These are phyloP conservation scores for Botrytis paeoniae DNA, from an alignment of 2,329 filamentous ascomycete species.

Conservation along the genomic window DNA sequence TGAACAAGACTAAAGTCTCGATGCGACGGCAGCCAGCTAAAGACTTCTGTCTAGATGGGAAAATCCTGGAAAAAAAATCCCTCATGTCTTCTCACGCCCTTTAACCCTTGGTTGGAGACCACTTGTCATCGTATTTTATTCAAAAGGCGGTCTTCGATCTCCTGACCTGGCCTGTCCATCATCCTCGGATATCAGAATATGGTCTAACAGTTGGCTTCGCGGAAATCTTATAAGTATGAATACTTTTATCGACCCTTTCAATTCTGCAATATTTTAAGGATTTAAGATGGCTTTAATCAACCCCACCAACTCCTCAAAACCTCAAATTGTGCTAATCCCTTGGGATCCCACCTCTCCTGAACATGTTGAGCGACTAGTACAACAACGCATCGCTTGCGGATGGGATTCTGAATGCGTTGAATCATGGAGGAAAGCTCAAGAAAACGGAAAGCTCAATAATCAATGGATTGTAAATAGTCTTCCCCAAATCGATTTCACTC, in stretches of 20 bases:
- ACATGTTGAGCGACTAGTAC: constrained; percentile 43
- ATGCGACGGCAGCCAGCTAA: background rate
- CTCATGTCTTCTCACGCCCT: constrained; percentile 8
- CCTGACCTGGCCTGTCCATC: background rate
- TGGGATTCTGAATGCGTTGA: constrained; percentile 43
- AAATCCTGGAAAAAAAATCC: no score
- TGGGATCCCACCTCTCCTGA: constrained; percentile 44
- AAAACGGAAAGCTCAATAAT: constrained; percentile 25
- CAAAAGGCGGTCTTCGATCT: background rate
- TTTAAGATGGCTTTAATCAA: background rate
- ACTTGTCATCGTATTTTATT: background rate
- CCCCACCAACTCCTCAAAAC: constrained; percentile 2
- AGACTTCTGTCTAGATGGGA: background rate
- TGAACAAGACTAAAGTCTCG: background rate
- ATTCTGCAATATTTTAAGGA: background rate
- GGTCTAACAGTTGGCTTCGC: no score
- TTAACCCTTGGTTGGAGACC: background rate
- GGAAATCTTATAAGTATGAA: constrained; percentile 2
- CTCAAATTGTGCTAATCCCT: constrained; percentile 42
- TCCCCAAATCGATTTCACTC: background rate
- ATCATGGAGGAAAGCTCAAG: constrained; percentile 25
- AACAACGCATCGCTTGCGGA: constrained; percentile 47
- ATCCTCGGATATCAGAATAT: background rate
- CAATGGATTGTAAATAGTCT: constrained; percentile 31
- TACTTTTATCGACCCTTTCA: background rate